Base-by-base conservation (phyloP, 2,329 filamentous ascomycete species). In the Fusarium sp. region DNA sequence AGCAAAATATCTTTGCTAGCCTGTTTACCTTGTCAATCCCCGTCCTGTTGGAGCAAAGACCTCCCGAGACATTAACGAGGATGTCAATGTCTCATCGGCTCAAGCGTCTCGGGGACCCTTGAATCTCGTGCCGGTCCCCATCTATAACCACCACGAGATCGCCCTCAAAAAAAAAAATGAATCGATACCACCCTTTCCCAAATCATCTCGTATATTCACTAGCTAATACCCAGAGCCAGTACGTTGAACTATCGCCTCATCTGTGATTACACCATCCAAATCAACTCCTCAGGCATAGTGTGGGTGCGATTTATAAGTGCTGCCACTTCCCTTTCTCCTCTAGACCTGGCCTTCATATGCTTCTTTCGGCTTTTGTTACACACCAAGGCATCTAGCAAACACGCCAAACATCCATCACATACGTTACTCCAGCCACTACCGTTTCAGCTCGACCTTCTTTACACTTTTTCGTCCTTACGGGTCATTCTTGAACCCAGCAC, bases 21-120 rank as follows among this genome's bases (percentile, higher is more conserved):
- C 69, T 52, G 30, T 40, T 69, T 65, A 34, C 56, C 65, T 51
- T 62, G 49, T 55, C 38, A 43, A 67, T 67, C 69, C 69, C 62
- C 61, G 69, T 67, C 69, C 53, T 55, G 56, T 53, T 71, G 68
- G 68, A 58, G 68, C 68, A 65, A 48, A 65, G 44, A 55, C 49
- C 67, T 68, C 49, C 69, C 62, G 72, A 73, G 62, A 69, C 65
- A 61, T 59, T 65, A 51, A 70, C 67, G 61, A 65, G 55, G 30
- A 65, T 67, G 63, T 48, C 63, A 69, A 63, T 56, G 59, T 65
- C 70, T 71, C 62, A 62, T 64, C 64, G 58, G 58, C 41, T 46
- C 49, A 43, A 43, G 59, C 70, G 49, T 51, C 56, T 58, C 55
- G 60, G 63, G 38, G 60, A 62, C 54, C 60, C 66, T 65, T 58